Evolutionary conservation across 2,329 filamentous ascomycete genomes (phyloP), one percentile per base, ranked within the genome.

Genomic region (Drechslera avenae): DNA sequence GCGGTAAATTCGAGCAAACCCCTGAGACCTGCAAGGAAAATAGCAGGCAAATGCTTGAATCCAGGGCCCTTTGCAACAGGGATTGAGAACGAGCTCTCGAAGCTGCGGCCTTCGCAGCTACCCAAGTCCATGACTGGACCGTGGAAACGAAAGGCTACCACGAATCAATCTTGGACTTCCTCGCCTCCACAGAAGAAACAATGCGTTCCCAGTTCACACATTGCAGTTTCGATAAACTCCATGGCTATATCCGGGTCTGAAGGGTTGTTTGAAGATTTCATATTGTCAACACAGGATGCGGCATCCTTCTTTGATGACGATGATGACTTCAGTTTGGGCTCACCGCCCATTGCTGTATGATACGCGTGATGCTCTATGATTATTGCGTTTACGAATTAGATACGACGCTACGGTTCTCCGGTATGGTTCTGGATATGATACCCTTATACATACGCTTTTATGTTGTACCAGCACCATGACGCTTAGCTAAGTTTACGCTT

Each of bases 251-350:
- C 16, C 18, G 31, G 16, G 5, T 13, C 28, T 10, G 26, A 23
- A 3, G 13, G 12, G 13, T 33, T 40, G 3, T 57, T 61, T 18
- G 52, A 48, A 23, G 58, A 67, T 3, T 66, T 65, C 37, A 37
- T 56, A 3, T 46, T 68, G 21, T 67, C 67, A 17, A 67, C 64
- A 8, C 66, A 70, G 39, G 65, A 70, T 7, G 61, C 42, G 9
- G 56, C 53, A 19, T 61, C 51, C 6, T 65, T 69, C 35, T 67
- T 70, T 39, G 62, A 65, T 10, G 66, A 70, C 19, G 62, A 65
- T 14, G 56, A 59, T 18, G 54, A 54, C 0, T 19, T 60, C 26
- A 46, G 32, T 7, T 62, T 65, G 55, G 59, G 62, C 7, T 64
- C 63, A n/a, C 56, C 62, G 1, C 58, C 63, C 1, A 57, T 62